A percentile compares a stretch with the other conserved stretches of the same genome.
Conservation (phyloP, 352 stramenopile species). For the Globisporangium alternatum region DNA sequence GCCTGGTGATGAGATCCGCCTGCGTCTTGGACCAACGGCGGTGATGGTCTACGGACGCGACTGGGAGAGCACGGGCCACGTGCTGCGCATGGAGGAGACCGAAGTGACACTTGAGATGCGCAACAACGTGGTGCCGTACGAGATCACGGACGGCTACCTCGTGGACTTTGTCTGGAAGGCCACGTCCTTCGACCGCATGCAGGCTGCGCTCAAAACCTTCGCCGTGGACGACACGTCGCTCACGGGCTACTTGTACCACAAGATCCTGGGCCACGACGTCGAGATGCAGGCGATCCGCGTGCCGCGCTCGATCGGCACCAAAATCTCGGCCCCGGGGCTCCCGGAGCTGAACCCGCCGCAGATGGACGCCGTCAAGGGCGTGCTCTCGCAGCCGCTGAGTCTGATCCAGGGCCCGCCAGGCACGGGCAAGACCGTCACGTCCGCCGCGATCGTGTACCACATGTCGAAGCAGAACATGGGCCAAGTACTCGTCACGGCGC, state of each 20-base stretch:
- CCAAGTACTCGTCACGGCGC: slow-evolving; percentile 98
- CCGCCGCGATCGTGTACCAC: slow-evolving; percentile 99
- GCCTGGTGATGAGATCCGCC: slow-evolving; percentile 95
- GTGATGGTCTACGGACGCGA: slow-evolving; percentile 80
- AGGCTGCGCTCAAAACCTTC: slow-evolving; percentile 98
- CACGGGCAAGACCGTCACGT: slow-evolving; percentile 98
- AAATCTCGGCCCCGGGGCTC: slow-evolving; percentile 92
- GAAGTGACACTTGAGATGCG: slow-evolving; percentile 87
- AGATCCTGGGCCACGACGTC: slow-evolving; percentile 97
- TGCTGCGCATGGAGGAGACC: slow-evolving; percentile 83
- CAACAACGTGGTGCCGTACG: slow-evolving; percentile 74
- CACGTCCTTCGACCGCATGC: slow-evolving; percentile 99
- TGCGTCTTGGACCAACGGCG: slow-evolving; percentile 86
- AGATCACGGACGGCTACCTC: slow-evolving; percentile 95
- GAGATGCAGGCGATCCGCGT: slow-evolving; percentile 91
- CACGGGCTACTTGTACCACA: slow-evolving; percentile 99
- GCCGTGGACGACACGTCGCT: slow-evolving; percentile 98
- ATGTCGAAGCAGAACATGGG: slow-evolving; percentile 98
- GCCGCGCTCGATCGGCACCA: slow-evolving; percentile 57
- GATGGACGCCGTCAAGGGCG: slow-evolving; percentile 92
- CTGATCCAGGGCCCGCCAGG: slow-evolving; percentile 98
- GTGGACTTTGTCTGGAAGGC: slow-evolving; percentile 99
- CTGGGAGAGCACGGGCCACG: slow-evolving; percentile 95
- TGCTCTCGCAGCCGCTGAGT: slow-evolving; percentile 96
- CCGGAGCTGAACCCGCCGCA: slow-evolving; percentile 98